A percentile compares a stretch with the other conserved stretches of the same genome.
Conservation (phyloP, 2,329 filamentous ascomycete genomes). For the Diaporthe citri region DNA sequence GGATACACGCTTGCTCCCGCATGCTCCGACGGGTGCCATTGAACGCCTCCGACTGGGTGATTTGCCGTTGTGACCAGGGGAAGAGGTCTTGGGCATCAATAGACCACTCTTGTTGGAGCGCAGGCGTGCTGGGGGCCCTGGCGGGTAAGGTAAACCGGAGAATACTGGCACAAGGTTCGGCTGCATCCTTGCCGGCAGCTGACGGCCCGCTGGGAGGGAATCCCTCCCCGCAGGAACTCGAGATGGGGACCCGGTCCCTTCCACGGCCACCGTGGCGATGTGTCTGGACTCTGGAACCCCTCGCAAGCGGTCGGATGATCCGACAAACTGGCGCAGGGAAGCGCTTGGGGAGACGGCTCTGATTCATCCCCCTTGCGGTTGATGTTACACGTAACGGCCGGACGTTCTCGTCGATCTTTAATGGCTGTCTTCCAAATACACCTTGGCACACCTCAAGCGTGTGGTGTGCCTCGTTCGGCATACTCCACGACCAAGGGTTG, state of each 20-base stretch:
- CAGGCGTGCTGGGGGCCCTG: not conserved
- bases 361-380: not conserved
- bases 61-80: not conserved
- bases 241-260: not conserved
- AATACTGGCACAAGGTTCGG: not conserved
- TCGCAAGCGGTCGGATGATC: constrained; percentile 19
- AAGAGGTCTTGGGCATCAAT: constrained; percentile 1
- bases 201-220: not conserved
- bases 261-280: not conserved
- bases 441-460: not conserved
- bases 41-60: constrained; percentile 3
- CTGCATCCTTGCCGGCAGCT: constrained; percentile 3
- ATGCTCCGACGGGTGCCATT: not conserved
- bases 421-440: constrained; percentile 10
- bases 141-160: constrained; percentile 12
- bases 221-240: not conserved
- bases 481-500: not conserved
- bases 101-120: not conserved
- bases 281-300: not conserved
- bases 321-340: not conserved
- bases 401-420: not conserved
- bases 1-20: constrained; percentile 15
- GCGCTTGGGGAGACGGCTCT: not conserved
- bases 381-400: constrained; percentile 2
- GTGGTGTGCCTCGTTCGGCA: not conserved